These are phyloP conservation scores for Puccinia brachypodii DNA, from an alignment of 1,284 basidiomycete genomes.

Conservation along the genomic window DNA sequence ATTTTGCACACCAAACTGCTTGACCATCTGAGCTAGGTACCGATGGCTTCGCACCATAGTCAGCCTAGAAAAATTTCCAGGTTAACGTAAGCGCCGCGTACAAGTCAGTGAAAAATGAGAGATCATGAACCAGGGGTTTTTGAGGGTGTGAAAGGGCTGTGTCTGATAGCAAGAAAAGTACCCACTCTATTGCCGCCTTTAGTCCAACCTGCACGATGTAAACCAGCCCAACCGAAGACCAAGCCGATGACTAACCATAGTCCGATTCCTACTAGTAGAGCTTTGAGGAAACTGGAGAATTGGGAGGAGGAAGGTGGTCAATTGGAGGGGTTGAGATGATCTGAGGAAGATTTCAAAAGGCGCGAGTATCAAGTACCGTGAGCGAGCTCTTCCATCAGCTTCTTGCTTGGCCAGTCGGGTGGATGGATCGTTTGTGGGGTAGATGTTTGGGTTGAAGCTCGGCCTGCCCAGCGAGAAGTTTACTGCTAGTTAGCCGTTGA, in stretches of 20 bases:
- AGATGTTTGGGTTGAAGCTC: constrained; percentile 40
- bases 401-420: constrained; percentile 38
- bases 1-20: constrained; percentile 32
- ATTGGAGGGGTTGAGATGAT: neutral
- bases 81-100: neutral
- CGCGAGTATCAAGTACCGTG: neutral
- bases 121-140: neutral
- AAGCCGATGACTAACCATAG: constrained; percentile 41
- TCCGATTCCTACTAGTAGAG: constrained; percentile 24
- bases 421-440: constrained; percentile 39
- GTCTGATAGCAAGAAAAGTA: neutral
- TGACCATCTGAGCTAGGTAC: constrained; percentile 26
- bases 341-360: neutral
- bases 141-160: neutral
- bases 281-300: constrained; percentile 34
- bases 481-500: too few species aligned
- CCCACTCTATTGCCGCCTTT: constrained; percentile 18
- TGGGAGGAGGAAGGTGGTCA: neutral
- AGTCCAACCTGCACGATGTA: constrained; percentile 37
- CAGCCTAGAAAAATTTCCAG: neutral
- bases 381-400: constrained; percentile 39
- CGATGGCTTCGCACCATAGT: constrained; percentile 44
- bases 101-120: neutral
- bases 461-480: neutral
- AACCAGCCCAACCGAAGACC: constrained; percentile 41